Evolutionary conservation across 306 rosid species (phyloP).

Genomic region (Ochetophila trinervis): DNA sequence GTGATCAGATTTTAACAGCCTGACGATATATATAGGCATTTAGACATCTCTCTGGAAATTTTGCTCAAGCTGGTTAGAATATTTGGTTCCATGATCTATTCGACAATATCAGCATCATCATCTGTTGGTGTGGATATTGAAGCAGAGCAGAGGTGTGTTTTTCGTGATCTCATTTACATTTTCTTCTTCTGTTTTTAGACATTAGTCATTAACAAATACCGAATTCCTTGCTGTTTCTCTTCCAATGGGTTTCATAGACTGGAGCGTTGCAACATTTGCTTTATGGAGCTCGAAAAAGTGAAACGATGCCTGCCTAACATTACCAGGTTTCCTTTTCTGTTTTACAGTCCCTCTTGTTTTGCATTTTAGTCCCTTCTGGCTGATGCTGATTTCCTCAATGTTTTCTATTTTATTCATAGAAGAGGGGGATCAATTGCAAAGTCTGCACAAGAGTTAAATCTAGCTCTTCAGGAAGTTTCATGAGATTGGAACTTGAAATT

Average conservation of each 20-base stretch:
- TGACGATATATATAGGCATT: constrained; percentile 47
- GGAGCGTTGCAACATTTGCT: constrained; percentile 93
- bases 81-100: constrained; percentile 85
- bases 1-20: constrained; percentile 27
- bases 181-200: background rate
- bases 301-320: constrained; percentile 61
- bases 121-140: constrained; percentile 95
- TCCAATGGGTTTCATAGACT: constrained; percentile 47
- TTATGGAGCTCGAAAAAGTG: constrained; percentile 87
- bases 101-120: constrained; percentile 66
- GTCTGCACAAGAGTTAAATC: constrained; percentile 84
- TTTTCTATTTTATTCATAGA: constrained; percentile 43
- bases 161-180: constrained; percentile 12
- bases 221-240: constrained; percentile 12
- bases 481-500: constrained; percentile 30
- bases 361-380: constrained; percentile 1
- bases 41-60: constrained; percentile 78
- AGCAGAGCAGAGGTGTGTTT: constrained; percentile 80
- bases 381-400: constrained; percentile 29
- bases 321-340: constrained; percentile 47
- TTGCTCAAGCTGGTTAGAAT: constrained; percentile 79
- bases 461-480: constrained; percentile 78
- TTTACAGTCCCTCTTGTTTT: background rate
- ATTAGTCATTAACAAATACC: background rate
- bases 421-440: constrained; percentile 91